Percentiles rank a stretch among this genome's conserved stretches.
phyloP scores from a whole-genome alignment of 2,329 filamentous ascomycete genomes.

The Lasiodiplodia gonubiensis region DNA sequence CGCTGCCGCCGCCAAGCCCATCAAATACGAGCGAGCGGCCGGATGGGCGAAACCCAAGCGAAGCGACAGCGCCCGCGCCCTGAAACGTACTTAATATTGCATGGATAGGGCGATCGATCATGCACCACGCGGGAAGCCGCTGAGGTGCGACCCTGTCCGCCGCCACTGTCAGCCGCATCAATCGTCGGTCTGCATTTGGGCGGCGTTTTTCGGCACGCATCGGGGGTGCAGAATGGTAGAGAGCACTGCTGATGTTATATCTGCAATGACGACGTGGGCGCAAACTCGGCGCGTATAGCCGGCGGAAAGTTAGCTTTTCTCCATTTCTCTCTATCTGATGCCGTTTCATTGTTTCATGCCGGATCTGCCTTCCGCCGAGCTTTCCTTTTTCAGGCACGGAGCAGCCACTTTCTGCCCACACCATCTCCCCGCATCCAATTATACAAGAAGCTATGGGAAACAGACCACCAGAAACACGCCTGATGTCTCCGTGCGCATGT shows the following conservation, averaged over 20 bases:
- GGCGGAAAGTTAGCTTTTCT: background rate
- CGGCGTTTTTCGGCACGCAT: background rate
- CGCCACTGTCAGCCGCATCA: conserved; percentile 4
- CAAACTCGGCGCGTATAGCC: conserved; percentile 1
- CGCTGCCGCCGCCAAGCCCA: background rate
- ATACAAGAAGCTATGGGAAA: background rate
- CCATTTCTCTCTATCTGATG: conserved; percentile 2
- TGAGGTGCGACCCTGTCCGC: background rate
- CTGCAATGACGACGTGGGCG: background rate
- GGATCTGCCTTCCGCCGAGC: conserved; percentile 21
- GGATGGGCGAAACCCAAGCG: background rate
- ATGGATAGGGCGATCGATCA: conserved; percentile 14
- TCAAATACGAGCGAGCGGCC: background rate
- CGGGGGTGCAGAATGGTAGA: background rate
- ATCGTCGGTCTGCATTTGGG: background rate
- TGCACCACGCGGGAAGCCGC: conserved; percentile 2
- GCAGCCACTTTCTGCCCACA: conserved; percentile 8
- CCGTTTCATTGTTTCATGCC: conserved; percentile 23
- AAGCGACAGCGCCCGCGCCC: background rate
- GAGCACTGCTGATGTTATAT: background rate
- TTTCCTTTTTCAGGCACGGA: conserved; percentile 25
- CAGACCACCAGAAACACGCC: conserved; percentile 5
- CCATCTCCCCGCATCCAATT: conserved; percentile 20
- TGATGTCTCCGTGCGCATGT: conserved; percentile 14
- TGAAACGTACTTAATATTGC: conserved; percentile 20